Evolutionary conservation across 192 early-diverging fungal species (phyloP), one percentile per base, ranked within the genome.

Genomic region (Mortierella alpina): DNA sequence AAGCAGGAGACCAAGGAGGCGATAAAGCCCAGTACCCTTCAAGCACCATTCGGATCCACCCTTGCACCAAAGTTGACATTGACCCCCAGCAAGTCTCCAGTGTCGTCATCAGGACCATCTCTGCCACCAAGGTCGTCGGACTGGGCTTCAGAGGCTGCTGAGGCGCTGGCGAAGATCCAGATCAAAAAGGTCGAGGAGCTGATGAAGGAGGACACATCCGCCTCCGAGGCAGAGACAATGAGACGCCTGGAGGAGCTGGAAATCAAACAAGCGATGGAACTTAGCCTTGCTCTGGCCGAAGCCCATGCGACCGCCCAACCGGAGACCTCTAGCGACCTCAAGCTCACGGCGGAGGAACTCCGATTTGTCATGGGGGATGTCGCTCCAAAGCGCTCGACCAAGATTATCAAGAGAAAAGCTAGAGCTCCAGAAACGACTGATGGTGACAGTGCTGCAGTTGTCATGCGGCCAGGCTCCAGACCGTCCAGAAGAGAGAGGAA

Each of bases 281-380:
- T 80, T 17, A 80, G 77, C 47, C 45, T 80, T n/a, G 59, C 65
- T 7, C 64, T 72, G 22, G 49, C 77, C 20, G 13, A 44, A 7
- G 53, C 66, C 6, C 59, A 59, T 18, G 20, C 23, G 5, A 15
- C 57, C 14, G 23, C 12, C 9, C 5, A 42, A 2, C 7, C 13
- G 63, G 22, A 14, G 64, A 74, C 39, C 69, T 71, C 13, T 50
- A 63, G 44, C 68, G 31, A 31, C 31, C 13, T 62, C 46, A 57
- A 49, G 44, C 68, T 80, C 47, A 80, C 70, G 4, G 70, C 77
- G 5, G 77, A 80, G 49, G 77, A 80, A 31, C 12, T 80, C 45
- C 77, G 66, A 3, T 80, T 80, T 68, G 70, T 80, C 8, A 80
- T 80, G 77, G 77, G 77, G 0, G 77, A 72, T 63, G 62, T 80